Conservation (phyloP, 805 yeast species). For the Saccharomycopsis oosterbeekiorum region DNA sequence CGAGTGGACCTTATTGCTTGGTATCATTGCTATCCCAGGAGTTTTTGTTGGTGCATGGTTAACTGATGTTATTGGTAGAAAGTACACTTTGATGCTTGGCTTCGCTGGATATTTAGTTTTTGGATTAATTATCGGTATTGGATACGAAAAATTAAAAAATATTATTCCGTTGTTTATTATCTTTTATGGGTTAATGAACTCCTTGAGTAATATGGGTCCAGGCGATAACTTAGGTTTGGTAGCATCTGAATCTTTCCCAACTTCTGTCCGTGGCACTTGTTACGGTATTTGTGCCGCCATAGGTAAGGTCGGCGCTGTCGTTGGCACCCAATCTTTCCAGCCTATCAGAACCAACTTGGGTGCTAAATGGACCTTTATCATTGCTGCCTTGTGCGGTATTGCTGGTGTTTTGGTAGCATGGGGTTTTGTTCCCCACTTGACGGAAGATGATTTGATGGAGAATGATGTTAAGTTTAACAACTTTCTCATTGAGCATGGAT, state of each 20-base stretch:
- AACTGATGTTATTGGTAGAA: slow-evolving; percentile 59
- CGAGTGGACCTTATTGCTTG: slow-evolving; percentile 65
- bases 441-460: slow-evolving; percentile 56
- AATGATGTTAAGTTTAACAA: slow-evolving; percentile 56
- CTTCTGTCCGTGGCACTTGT: slow-evolving; percentile 66
- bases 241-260: slow-evolving; percentile 61
- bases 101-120: slow-evolving; percentile 61
- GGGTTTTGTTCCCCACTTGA: slow-evolving; percentile 57
- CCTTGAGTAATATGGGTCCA: slow-evolving; percentile 68
- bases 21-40: slow-evolving; percentile 63
- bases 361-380: slow-evolving; percentile 64
- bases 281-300: slow-evolving; percentile 72
- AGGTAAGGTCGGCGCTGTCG: slow-evolving; percentile 81
- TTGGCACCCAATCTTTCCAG: slow-evolving; percentile 64
- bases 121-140: slow-evolving; percentile 62
- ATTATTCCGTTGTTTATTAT: slow-evolving; percentile 57
- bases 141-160: slow-evolving; percentile 43
- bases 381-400: slow-evolving; percentile 65
- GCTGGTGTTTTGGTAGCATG: slow-evolving; percentile 51
- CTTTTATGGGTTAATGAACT: slow-evolving; percentile 65
- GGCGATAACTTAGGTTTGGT: slow-evolving; percentile 66
- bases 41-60: slow-evolving; percentile 58
- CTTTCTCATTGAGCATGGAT: slow-evolving; percentile 50
- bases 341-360: slow-evolving; percentile 60
- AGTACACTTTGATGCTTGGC: slow-evolving; percentile 61